These are phyloP conservation scores for Yamadazyma oceani DNA, from an alignment of 1,139 yeast genomes.

Conservation along the genomic window DNA sequence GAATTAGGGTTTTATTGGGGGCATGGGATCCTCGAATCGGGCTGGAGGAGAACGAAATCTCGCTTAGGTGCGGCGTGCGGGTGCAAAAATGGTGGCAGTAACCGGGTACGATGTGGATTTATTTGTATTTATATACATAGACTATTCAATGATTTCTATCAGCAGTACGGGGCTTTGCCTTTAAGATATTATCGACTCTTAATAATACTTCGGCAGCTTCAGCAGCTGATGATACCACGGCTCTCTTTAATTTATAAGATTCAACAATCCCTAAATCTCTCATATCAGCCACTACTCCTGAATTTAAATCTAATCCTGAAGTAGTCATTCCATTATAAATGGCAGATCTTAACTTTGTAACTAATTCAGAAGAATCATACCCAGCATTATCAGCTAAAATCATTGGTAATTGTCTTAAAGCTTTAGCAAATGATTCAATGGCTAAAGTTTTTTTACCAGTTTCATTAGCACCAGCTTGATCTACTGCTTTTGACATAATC, in stretches of 20 bases:
- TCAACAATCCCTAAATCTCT: constrained; percentile 91
- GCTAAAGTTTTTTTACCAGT: constrained; percentile 95
- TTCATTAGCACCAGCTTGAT: constrained; percentile 89
- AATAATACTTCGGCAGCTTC: constrained; percentile 96
- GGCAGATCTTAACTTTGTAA: constrained; percentile 86
- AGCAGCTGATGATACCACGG: constrained; percentile 94
- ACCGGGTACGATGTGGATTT: too few relatives aligned
- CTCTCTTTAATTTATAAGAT: constrained; percentile 84
- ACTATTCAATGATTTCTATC: constrained; percentile 57
- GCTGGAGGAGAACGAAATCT: too few relatives aligned
- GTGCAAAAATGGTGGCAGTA: too few relatives aligned
- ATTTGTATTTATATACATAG: background rate
- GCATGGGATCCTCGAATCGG: too few relatives aligned
- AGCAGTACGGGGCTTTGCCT: constrained; percentile 97
- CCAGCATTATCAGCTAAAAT: constrained; percentile 98
- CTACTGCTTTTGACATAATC: constrained; percentile 98
- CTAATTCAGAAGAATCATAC: constrained; percentile 88
- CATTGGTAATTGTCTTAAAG: constrained; percentile 92
- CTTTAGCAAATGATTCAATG: constrained; percentile 90
- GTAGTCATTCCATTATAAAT: constrained; percentile 91
- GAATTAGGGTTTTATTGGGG: too few relatives aligned
- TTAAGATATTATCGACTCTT: constrained; percentile 92
- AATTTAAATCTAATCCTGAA: constrained; percentile 83
- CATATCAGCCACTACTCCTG: constrained; percentile 89
- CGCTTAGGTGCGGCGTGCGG: too few relatives aligned